Evolutionary conservation across 1,284 basidiomycete species (phyloP), one percentile per base, ranked within the genome.

Genomic region (Ceratobasidium theobromae): DNA sequence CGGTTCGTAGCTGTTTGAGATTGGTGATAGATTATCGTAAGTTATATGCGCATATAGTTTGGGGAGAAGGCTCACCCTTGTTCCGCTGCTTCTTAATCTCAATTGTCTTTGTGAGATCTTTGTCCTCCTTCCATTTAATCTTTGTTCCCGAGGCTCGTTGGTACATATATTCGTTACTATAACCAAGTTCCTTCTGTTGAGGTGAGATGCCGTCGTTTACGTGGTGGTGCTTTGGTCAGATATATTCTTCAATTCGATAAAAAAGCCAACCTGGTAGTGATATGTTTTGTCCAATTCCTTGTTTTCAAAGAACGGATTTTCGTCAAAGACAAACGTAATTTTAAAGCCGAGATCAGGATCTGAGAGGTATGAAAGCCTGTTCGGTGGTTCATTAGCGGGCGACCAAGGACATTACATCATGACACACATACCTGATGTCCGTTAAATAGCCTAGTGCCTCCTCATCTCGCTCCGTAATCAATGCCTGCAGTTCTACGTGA

Each of bases 61-160:
- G 21, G 16, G 25, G 69, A 66, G 27, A 57, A 38, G 21, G 79
- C 86, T 68, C 74, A 95, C 93, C 93, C 84, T 98, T 99, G 82
- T 98, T 98, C 73, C 95, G 84, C 80, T 98, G 96, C 83, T 98
- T 98, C 86, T 98, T 98, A 77, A 98, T 95, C 81, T 98, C 96
- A 73, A 94, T 89, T 80, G 94, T 92, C 81, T 95, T 95, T 65
- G 95, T 98, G 68, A 98, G 82, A 79, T 99, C 93, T 81, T 96
- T 96, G 73, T 97, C 96, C 77, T 94, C 94, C 81, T 96, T 97
- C 96, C 96, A 98, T 76, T 89, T 87, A 79, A 99, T 95, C 74
- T 89, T 85, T 67, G 87, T 88, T 18, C 95, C 95, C 74, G 91
- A 86, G 65, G 95, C 93, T 71, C 86, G 89, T 81, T 97, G 93